Percentiles rank a stretch among this genome's conserved stretches.
Conservation (phyloP, 192 early-diverging fungal species). For the Chytriomyces sp. region DNA sequence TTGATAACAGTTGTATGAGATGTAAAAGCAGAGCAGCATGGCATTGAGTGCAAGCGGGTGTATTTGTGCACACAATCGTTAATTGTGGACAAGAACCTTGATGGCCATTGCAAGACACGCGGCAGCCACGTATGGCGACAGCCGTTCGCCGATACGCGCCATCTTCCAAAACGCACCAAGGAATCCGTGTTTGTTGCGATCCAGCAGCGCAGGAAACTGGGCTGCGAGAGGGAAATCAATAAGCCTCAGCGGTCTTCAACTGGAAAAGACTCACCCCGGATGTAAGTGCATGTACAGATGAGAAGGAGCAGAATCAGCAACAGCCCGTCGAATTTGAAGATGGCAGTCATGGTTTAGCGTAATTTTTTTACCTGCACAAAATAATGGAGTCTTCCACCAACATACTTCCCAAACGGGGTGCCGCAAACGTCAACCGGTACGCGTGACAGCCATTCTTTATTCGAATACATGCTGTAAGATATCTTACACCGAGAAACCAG, state of each 20-base stretch:
- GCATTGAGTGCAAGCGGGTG: too few relatives aligned
- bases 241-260: not conserved
- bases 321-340: conserved; percentile 95
- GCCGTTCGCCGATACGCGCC: conserved; percentile 90
- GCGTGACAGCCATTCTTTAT: too few relatives aligned
- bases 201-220: conserved; percentile 85
- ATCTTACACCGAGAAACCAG: too few relatives aligned
- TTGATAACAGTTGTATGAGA: too few relatives aligned
- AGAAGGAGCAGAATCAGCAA: conserved; percentile 87
- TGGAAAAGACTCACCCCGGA: conserved; percentile 49
- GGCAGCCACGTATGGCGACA: conserved; percentile 93
- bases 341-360: conserved; percentile 74
- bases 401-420: too few relatives aligned
- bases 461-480: too few relatives aligned
- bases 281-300: conserved; percentile 96
- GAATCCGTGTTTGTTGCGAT: conserved; percentile 88
- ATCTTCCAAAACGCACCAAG: conserved; percentile 94
- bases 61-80: too few relatives aligned
- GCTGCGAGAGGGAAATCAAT: conserved; percentile 35
- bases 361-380: too few relatives aligned
- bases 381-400: too few relatives aligned
- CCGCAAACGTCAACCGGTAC: too few relatives aligned
- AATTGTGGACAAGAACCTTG: conserved; percentile 24
- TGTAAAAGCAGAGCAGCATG: too few relatives aligned
- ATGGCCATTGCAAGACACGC: conserved; percentile 88